A percentile compares a stretch with the other conserved stretches of the same genome.
These are phyloP conservation scores for Candida xiaguanensis DNA, from an alignment of 805 yeast species.

Conservation along the genomic window DNA sequence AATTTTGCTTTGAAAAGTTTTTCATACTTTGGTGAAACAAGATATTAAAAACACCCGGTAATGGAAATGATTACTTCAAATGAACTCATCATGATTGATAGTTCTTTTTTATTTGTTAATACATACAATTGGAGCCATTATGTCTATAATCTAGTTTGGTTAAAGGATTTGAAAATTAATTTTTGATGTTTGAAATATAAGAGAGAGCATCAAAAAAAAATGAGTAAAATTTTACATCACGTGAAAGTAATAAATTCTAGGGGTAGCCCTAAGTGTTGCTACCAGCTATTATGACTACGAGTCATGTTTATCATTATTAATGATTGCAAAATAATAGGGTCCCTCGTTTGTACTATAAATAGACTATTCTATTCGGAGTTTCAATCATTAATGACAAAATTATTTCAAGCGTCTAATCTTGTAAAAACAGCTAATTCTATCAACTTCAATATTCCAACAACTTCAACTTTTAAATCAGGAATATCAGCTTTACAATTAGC, in stretches of 20 bases:
- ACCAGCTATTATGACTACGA: constrained; percentile 2
- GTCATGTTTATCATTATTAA: background rate
- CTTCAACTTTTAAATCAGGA: background rate
- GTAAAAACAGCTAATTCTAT: background rate
- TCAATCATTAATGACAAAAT: background rate
- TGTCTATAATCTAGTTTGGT: constrained; percentile 8
- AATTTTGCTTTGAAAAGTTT: background rate
- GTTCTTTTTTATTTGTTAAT: constrained; percentile 29
- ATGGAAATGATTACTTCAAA: constrained; percentile 8
- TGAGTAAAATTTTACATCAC: background rate
- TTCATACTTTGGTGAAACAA: background rate
- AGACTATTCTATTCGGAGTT: too few relatives aligned
- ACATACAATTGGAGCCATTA: constrained; percentile 95
- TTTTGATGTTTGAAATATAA: too few relatives aligned
- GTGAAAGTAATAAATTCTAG: background rate
- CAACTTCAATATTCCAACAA: constrained; percentile 9
- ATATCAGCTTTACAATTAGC: constrained; percentile 15
- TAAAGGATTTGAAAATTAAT: too few relatives aligned
- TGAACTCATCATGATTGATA: constrained; percentile 23
- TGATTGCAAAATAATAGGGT: background rate
- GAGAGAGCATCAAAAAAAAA: background rate
- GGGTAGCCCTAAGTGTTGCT: constrained; percentile 1
- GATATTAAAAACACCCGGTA: constrained; percentile 3
- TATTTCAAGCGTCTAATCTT: background rate
- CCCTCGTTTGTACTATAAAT: too few relatives aligned